Evolutionary conservation across 176 grass and related monocot genomes (phyloP).

Genomic region (Musa beccarii): DNA sequence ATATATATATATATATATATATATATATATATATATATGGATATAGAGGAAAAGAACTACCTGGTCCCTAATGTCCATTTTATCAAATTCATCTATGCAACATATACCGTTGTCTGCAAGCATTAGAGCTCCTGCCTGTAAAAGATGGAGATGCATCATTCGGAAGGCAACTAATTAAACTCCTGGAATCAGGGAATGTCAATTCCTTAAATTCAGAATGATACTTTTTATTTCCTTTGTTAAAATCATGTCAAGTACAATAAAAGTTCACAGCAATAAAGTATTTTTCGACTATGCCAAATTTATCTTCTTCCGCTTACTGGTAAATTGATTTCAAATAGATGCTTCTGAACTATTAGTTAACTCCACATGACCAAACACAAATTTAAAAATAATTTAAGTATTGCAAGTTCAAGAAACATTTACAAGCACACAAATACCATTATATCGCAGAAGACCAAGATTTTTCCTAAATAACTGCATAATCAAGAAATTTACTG

Average conservation of each 20-base stretch:
- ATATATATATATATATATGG: too few relatives aligned
- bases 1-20: not conserved
- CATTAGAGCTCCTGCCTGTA: conserved; percentile 96
- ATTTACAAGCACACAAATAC: too few relatives aligned
- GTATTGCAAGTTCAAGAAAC: too few relatives aligned
- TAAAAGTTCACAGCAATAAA: too few relatives aligned
- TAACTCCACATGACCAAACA: not conserved
- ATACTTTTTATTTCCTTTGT: not conserved
- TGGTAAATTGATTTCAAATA: not conserved
- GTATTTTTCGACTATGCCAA: too few relatives aligned
- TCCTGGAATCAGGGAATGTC: not conserved
- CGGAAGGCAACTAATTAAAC: conserved; percentile 15
- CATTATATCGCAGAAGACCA: too few relatives aligned
- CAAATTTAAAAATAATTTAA: too few relatives aligned
- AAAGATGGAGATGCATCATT: conserved; percentile 13
- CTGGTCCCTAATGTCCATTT: conserved; percentile 98
- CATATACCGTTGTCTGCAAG: conserved; percentile 95
- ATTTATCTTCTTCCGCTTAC: too few relatives aligned
- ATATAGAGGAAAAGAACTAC: conserved; percentile 17
- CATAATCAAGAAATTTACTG: too few relatives aligned
- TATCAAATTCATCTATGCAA: conserved; percentile 99
- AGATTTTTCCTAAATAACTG: too few relatives aligned
- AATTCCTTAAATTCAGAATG: not conserved
- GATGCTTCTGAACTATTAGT: not conserved
- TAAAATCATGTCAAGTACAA: not conserved